Percentiles rank a stretch among this genome's conserved stretches.
These are phyloP conservation scores for Didymella keratinophila DNA, from an alignment of 2,329 filamentous ascomycete species.

Conservation along the genomic window DNA sequence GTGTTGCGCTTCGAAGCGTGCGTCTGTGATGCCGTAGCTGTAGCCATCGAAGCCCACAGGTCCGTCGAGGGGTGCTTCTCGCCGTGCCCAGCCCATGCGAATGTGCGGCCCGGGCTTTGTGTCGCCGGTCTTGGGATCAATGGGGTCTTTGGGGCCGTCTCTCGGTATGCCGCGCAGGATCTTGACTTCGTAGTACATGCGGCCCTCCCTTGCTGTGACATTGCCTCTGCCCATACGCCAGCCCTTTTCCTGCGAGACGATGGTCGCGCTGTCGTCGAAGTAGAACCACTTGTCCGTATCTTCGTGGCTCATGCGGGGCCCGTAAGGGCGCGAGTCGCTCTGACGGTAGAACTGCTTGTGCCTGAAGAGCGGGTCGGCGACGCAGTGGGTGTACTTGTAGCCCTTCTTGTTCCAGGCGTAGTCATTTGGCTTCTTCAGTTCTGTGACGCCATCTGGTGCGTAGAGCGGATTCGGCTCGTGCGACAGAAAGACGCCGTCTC, in stretches of 20 bases:
- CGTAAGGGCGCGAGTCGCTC: slow-evolving; percentile 84
- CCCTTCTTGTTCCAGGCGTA: slow-evolving; percentile 71
- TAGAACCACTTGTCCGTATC: slow-evolving; percentile 87
- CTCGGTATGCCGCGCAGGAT: slow-evolving; percentile 77
- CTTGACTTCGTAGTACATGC: slow-evolving; percentile 94
- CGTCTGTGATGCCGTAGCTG: slow-evolving; percentile 91
- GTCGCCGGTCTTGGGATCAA: slow-evolving; percentile 46
- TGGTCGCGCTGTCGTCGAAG: slow-evolving; percentile 75
- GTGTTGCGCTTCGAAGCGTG: slow-evolving; percentile 88
- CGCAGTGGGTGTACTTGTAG: slow-evolving; percentile 89
- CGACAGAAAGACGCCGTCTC: slow-evolving; percentile 56
- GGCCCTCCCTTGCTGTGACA: slow-evolving; percentile 85
- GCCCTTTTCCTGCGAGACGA: slow-evolving; percentile 89
- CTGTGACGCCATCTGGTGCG: slow-evolving; percentile 52
- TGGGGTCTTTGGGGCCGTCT: slow-evolving; percentile 51
- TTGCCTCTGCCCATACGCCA: slow-evolving; percentile 93
- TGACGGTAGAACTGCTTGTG: slow-evolving; percentile 89
- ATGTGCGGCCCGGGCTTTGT: slow-evolving; percentile 66
- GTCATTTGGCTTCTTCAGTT: slow-evolving; percentile 59
- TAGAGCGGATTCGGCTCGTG: slow-evolving; percentile 57
- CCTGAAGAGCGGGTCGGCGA: slow-evolving; percentile 86
- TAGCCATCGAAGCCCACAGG: slow-evolving; percentile 90
- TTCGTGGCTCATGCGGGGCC: slow-evolving; percentile 88
- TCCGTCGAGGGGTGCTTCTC: slow-evolving; percentile 82
- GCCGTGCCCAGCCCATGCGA: slow-evolving; percentile 83